These are phyloP conservation scores for Dorcoceras hygrometricum DNA, from an alignment of 257 asterid genomes.

Conservation along the genomic window DNA sequence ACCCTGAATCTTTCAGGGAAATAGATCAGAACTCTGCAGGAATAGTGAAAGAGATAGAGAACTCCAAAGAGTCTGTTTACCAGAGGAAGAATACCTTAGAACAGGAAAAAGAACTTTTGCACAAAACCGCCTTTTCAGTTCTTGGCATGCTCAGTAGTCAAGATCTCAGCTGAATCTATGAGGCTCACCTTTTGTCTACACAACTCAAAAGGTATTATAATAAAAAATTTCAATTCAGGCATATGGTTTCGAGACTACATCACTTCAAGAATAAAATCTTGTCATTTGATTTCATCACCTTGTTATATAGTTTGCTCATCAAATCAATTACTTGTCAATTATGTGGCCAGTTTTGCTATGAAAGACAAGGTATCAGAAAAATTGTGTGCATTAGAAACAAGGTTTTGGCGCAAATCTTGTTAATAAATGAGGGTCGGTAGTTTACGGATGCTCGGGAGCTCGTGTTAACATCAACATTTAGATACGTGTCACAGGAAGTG, in stretches of 20 bases:
- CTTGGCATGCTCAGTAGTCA: conserved; percentile 62
- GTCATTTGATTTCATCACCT: not conserved
- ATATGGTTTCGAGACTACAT: conserved; percentile 19
- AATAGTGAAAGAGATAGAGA: conserved; percentile 60
- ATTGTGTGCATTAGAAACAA: no score
- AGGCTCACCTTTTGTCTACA: conserved; percentile 30
- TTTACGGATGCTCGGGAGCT: not conserved
- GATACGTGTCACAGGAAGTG: not conserved
- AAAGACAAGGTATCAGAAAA: no score
- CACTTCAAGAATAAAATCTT: conserved; percentile 10
- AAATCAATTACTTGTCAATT: no score
- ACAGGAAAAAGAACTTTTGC: conserved; percentile 67
- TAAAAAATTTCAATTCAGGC: conserved; percentile 15
- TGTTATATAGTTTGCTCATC: not conserved
- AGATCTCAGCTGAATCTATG: conserved; percentile 38
- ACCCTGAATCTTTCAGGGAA: conserved; percentile 47
- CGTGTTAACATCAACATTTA: not conserved
- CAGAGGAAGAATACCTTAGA: conserved; percentile 66
- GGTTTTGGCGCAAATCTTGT: not conserved
- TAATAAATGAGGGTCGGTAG: not conserved
- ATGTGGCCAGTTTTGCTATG: not conserved
- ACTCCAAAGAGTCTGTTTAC: conserved; percentile 60
- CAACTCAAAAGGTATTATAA: conserved; percentile 21
- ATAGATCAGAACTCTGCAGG: conserved; percentile 67
- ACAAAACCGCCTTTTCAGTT: conserved; percentile 81